phyloP scores from a whole-genome alignment of 140 eudicot species.

The Bidens hawaiensis region DNA sequence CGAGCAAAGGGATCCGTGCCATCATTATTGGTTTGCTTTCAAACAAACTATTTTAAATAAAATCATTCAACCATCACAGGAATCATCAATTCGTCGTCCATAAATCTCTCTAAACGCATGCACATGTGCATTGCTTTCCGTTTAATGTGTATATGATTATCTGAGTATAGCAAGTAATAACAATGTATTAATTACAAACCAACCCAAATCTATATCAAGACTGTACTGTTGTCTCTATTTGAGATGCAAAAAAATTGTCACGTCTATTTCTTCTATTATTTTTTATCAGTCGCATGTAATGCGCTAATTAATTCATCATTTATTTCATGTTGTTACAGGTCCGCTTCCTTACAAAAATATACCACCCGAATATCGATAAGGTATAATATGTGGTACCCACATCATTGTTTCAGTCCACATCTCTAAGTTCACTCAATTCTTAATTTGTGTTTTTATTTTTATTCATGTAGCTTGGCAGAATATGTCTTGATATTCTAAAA shows the following conservation, averaged over 20 bases:
- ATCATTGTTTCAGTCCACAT: not conserved
- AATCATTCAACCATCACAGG: not conserved
- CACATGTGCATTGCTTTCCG: not conserved
- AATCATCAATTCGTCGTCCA: not conserved
- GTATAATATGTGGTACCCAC: slow-evolving; percentile 36
- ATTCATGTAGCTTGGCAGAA: slow-evolving; percentile 82
- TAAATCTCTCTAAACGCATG: not conserved
- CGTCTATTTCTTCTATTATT: not conserved
- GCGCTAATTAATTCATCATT: not conserved
- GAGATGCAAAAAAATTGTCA: not conserved
- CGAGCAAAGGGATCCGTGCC: too few relatives aligned
- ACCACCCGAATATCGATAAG: slow-evolving; percentile 98
- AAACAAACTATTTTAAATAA: too few relatives aligned
- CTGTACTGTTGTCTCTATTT: not conserved
- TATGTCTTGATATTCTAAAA: slow-evolving; percentile 97
- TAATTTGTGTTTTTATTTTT: not conserved
- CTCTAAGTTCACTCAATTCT: slow-evolving; percentile 4
- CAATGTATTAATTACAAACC: not conserved
- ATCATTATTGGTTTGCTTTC: not conserved
- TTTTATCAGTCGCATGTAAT: not conserved
- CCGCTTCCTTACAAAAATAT: slow-evolving; percentile 89
- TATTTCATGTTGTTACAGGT: slow-evolving; percentile 49
- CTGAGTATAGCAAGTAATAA: not conserved
- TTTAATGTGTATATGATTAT: not conserved
- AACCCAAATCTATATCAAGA: not conserved